Evolutionary conservation across 805 yeast genomes (phyloP), one percentile per base, ranked within the genome.

Genomic region (Ogataea nakhonphanomensis): DNA sequence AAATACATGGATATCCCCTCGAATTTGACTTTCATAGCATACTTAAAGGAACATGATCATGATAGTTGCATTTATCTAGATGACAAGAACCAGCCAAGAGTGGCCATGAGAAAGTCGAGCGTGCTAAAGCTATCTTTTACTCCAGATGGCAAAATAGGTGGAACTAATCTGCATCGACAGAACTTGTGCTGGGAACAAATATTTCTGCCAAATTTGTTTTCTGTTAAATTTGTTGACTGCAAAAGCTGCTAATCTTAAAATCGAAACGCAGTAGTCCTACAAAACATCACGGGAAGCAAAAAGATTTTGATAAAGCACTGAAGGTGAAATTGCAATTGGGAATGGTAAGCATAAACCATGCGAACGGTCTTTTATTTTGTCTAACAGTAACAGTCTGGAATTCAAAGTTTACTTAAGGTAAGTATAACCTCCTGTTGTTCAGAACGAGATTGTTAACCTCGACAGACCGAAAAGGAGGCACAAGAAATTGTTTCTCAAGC

Each of bases 401-500:
- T 81, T 57, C 85, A 81, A 70, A 78, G 84, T 50, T 74, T 81
- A 44, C 70, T 81, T 46, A 81, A 75, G 60, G 77, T 71, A 57
- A 23, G 74, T 58, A 17, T 17, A 17, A 17, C 20, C 20, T 17
- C 5, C 5, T 17, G 5, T 4, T 17, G 20, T 17, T 17, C 3
- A 17, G 20, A 17, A 17, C 20, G 20, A 17, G 20, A 17, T 17
- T 17, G 5, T 17, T 17, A 17, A 17, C 20, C 22, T 8, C 6
- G 7, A 9, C 59, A 84, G 74, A 95, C 98, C 48, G 99, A 93
- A 71, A 88, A 85, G 68, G 91, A 87, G 57, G 98, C 99, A n/a
- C 97, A 95, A 55, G 90, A 82, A 54, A 85, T 90, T 49, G 98
- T 93, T 46, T 76, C 90, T 57, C 84, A 84, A 61, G 97, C 99